Evolutionary conservation across 2,329 filamentous ascomycete species (phyloP).

Genomic region (Aspergillus carbonarius): DNA sequence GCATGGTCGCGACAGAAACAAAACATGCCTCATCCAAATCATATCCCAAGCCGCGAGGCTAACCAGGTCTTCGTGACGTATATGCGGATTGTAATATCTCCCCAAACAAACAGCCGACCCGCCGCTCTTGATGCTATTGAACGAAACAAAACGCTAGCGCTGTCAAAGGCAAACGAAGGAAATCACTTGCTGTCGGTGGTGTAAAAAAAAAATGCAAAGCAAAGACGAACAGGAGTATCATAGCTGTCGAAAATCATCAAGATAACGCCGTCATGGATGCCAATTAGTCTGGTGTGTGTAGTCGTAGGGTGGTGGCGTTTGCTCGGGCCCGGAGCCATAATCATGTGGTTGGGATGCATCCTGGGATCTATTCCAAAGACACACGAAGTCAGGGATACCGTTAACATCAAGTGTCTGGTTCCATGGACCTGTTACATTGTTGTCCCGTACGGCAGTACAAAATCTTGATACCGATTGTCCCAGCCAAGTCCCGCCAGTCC

Average conservation of each 20-base stretch:
- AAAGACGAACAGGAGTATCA: constrained; percentile 41
- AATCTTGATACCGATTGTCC: constrained; percentile 76
- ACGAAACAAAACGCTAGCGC: constrained; percentile 39
- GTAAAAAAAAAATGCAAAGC: constrained; percentile 40
- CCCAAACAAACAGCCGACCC: constrained; percentile 47
- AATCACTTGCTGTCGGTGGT: constrained; percentile 22
- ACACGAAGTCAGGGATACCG: constrained; percentile 25
- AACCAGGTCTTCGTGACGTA: constrained; percentile 50
- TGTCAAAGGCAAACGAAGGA: constrained; percentile 11
- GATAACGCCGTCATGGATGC: constrained; percentile 57
- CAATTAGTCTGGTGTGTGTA: constrained; percentile 44
- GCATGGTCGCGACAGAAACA: constrained; percentile 28
- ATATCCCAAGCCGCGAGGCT: constrained; percentile 51
- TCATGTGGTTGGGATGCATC: constrained; percentile 17
- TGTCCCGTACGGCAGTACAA: constrained; percentile 67
- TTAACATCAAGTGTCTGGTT: constrained; percentile 37
- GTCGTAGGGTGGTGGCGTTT: constrained; percentile 39
- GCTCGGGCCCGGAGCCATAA: constrained; percentile 38
- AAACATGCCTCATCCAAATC: constrained; percentile 43
- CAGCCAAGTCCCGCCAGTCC: constrained; percentile 79
- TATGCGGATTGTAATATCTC: constrained; percentile 42
- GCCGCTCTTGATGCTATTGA: constrained; percentile 47
- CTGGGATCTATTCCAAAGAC: constrained; percentile 25
- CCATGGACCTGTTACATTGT: constrained; percentile 62
- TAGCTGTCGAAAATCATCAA: constrained; percentile 46